A percentile compares a stretch with the other conserved stretches of the same genome.
phyloP scores from a whole-genome alignment of 495 filamentous ascomycete species.

The Annulohypoxylon moriforme region DNA sequence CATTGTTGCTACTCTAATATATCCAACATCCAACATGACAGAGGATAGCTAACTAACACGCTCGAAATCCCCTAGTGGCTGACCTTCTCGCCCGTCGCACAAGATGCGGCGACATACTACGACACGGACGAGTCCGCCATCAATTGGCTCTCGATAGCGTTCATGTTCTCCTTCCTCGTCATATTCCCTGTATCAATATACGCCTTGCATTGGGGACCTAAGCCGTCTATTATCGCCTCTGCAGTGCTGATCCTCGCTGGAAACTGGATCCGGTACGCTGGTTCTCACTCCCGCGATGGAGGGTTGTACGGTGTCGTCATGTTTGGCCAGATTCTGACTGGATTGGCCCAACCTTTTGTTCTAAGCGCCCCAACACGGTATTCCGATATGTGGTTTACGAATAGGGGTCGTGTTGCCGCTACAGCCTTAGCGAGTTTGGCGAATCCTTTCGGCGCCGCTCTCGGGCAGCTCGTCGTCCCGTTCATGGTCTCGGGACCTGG shows the following conservation, averaged over 20 bases:
- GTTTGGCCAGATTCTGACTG: slow-evolving; percentile 94
- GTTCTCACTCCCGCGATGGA: slow-evolving; percentile 67
- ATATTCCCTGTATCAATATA: slow-evolving; percentile 80
- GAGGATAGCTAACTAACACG: slow-evolving; percentile 15
- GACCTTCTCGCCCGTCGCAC: slow-evolving; percentile 87
- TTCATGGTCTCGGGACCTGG: slow-evolving; percentile 70
- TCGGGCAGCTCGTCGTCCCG: slow-evolving; percentile 87
- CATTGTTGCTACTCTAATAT: slow-evolving; percentile 11
- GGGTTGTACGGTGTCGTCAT: slow-evolving; percentile 79
- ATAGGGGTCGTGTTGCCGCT: slow-evolving; percentile 82
- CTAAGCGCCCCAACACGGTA: slow-evolving; percentile 90
- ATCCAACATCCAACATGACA: neutral
- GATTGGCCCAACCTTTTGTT: slow-evolving; percentile 91
- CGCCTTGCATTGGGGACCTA: slow-evolving; percentile 82
- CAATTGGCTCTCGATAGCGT: slow-evolving; percentile 92
- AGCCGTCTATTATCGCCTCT: slow-evolving; percentile 77
- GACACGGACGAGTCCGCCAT: slow-evolving; percentile 76
- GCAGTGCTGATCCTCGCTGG: slow-evolving; percentile 80
- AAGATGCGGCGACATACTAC: slow-evolving; percentile 81
- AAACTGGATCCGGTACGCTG: slow-evolving; percentile 94
- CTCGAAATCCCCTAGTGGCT: slow-evolving; percentile 74
- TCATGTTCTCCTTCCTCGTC: slow-evolving; percentile 84
- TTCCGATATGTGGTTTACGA: slow-evolving; percentile 94
- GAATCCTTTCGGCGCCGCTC: slow-evolving; percentile 87
- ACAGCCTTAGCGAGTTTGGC: slow-evolving; percentile 87